These are phyloP conservation scores for Argentina anserina DNA, from an alignment of 306 rosid genomes.

Conservation along the genomic window DNA sequence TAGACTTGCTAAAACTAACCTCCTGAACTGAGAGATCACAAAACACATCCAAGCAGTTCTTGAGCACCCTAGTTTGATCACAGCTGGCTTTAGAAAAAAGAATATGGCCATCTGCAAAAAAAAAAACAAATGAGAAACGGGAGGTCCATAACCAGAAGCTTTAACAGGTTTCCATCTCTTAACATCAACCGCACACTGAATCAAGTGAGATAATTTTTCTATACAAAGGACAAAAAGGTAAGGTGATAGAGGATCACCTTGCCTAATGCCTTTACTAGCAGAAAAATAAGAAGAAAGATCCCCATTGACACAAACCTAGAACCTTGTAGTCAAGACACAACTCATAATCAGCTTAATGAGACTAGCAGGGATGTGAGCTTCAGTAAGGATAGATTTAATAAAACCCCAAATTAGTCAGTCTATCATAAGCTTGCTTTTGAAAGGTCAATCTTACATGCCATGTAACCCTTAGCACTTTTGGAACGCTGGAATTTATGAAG, in stretches of 20 bases:
- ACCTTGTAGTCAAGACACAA: neutral
- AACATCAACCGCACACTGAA: neutral
- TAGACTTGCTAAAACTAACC: neutral
- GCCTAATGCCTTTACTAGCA: neutral
- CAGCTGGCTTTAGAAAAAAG: neutral
- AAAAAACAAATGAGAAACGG: neutral
- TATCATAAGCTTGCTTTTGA: neutral
- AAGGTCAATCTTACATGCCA: neutral
- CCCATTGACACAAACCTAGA: neutral
- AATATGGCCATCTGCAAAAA: neutral
- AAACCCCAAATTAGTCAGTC: neutral
- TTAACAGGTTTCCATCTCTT: neutral
- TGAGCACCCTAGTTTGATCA: neutral
- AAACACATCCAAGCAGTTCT: neutral
- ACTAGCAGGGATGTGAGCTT: neutral
- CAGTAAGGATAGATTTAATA: neutral
- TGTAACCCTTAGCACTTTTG: neutral
- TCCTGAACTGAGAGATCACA: neutral
- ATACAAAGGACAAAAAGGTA: neutral
- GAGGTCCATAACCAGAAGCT: neutral
- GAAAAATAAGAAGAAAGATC: neutral
- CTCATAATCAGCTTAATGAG: neutral
- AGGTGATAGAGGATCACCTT: neutral
- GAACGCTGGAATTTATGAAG: too few species aligned
- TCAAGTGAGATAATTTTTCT: neutral